Base-by-base conservation (phyloP, 805 yeast genomes). In the Zygosaccharomyces gambellarensis region DNA sequence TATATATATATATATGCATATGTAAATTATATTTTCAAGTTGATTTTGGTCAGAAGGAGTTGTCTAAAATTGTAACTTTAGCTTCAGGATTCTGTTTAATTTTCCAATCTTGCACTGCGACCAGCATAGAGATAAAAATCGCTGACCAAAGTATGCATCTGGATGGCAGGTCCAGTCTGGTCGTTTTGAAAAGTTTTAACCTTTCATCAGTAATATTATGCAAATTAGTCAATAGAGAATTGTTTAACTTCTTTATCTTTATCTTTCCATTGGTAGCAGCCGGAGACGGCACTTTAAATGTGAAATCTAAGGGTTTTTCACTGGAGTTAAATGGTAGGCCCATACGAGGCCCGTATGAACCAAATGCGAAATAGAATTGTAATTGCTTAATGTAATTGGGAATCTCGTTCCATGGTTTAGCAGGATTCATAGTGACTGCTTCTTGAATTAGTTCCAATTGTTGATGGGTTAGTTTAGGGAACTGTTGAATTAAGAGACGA, bases 331-430 rank as follows among this genome's bases (percentile, higher is more conserved):
- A 54, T 72, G 72, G 66, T 48, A 83, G 76, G 19, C 78, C 77
- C 43, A 78, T 81, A 53, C 95, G 72, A 1, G 81, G 83, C 0
- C 90, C 94, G 75, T 85, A 79, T 43, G 83, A 72, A 2, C 90
- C 90, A 64, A 81, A 86, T 0, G 83, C 75, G 28, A 83, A 73
- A 68, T 75, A 82, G 62, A 80, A 83, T 8, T 80, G 75, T 54
- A 83, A 70, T 52, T 76, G 71, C 60, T 84, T 83, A 46, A 76
- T 76, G 45, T 77, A 74, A 10, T 52, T 52, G 3, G 79, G 71
- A 40, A 83, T 54, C 36, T 70, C 65, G 2, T 64, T 63, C 95
- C 95, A 86, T 47, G 76, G 72, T 46, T 72, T 72, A 54, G 77
- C 28, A n/a, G 39, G 40, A n/a, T 23, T 27, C n/a, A 41, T 6